phyloP scores from a whole-genome alignment of 495 filamentous ascomycete genomes.

The Aspergillus sparsus region DNA sequence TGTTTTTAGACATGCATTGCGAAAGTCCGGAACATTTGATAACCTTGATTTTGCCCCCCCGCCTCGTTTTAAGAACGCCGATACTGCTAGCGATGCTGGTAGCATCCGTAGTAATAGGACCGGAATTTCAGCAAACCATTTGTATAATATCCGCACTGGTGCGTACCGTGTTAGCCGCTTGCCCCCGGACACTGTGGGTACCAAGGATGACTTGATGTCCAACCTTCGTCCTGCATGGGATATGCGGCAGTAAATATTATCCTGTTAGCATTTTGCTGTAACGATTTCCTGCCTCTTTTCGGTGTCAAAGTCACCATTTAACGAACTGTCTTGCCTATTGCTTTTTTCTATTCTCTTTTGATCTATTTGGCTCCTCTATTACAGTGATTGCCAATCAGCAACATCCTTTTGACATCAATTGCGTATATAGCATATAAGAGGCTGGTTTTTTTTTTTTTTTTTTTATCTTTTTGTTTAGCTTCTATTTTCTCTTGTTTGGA shows the following conservation, averaged over 20 bases:
- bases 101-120: conserved; percentile 85
- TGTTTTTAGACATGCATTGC: conserved; percentile 67
- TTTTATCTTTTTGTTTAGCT: not conserved
- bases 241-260: conserved; percentile 47
- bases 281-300: conserved; percentile 35
- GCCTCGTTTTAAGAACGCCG: conserved; percentile 73
- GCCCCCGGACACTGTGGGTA: conserved; percentile 79
- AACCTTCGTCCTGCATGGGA: conserved; percentile 79
- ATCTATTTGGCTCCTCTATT: conserved; percentile 27
- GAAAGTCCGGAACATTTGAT: conserved; percentile 88
- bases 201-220: conserved; percentile 66
- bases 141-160: conserved; percentile 78
- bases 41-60: conserved; percentile 94
- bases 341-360: conserved; percentile 22
- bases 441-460: conserved; percentile 15
- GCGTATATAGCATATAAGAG: conserved; percentile 26
- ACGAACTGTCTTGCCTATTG: conserved; percentile 30
- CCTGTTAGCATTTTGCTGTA: conserved; percentile 24
- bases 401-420: conserved; percentile 16
- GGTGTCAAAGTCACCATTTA: conserved; percentile 30
- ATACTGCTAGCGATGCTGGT: conserved; percentile 76
- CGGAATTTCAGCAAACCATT: conserved; percentile 70
- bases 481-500: conserved; percentile 17
- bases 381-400: conserved; percentile 28
- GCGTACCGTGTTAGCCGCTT: conserved; percentile 89